A percentile compares a stretch with the other conserved stretches of the same genome.
Conservation (phyloP, 805 yeast genomes). For the Pichia gijzeniarum region DNA sequence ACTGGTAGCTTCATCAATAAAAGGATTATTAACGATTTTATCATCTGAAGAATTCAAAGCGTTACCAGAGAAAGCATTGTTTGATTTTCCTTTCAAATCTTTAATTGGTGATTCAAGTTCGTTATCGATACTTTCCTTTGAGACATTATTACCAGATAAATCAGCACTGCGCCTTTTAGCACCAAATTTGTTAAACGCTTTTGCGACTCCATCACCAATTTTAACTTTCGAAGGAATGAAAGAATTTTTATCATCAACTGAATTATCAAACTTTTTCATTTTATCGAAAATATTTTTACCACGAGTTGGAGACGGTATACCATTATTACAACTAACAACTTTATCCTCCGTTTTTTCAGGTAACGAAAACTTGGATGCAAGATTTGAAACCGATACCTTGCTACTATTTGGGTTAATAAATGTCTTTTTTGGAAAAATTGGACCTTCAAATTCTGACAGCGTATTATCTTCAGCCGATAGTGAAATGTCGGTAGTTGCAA, state of each 20-base stretch:
- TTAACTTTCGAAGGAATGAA: slow-evolving; percentile 16
- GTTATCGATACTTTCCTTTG: neutral
- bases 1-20: neutral
- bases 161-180: slow-evolving; percentile 22
- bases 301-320: slow-evolving; percentile 17
- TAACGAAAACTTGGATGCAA: neutral
- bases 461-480: too few species aligned
- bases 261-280: slow-evolving; percentile 25
- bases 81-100: neutral
- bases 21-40: neutral
- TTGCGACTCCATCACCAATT: slow-evolving; percentile 12
- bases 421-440: neutral
- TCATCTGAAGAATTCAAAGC: neutral
- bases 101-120: neutral
- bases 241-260: slow-evolving; percentile 7
- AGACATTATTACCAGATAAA: neutral
- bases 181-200: slow-evolving; percentile 29
- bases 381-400: neutral
- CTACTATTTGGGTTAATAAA: neutral
- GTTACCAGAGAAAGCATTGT: neutral
- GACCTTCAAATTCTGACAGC: too few species aligned
- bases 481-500: too few species aligned
- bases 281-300: slow-evolving; percentile 18
- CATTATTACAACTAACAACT: neutral
- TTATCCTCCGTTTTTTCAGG: neutral